These are phyloP conservation scores for Eimeria acervulina DNA, from an alignment of 169 alveolate genomes.

Conservation along the genomic window DNA sequence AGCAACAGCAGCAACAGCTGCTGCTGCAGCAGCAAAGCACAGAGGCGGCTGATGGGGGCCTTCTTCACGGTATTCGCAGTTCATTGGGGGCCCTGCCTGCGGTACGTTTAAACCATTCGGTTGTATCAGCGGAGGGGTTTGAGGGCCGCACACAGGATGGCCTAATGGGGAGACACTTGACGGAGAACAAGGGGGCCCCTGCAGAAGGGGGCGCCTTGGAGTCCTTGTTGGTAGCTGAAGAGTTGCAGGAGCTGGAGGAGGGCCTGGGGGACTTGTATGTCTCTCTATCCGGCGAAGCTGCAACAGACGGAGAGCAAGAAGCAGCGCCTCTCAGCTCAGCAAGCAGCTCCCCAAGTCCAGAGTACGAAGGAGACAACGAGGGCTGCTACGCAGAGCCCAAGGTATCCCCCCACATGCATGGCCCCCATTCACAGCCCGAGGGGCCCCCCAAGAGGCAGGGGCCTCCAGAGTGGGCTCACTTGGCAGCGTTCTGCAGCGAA, in stretches of 20 bases:
- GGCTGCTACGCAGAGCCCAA: neutral
- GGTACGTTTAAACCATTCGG: neutral
- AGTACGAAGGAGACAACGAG: neutral
- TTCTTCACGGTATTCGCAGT: neutral
- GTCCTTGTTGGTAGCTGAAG: neutral
- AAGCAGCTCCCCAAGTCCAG: neutral
- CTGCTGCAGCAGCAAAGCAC: neutral
- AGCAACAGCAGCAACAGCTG: constrained; percentile 42
- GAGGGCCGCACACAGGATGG: neutral
- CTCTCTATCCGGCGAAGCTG: neutral
- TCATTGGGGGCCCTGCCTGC: neutral
- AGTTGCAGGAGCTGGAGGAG: constrained; percentile 70
- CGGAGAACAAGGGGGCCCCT: too few relatives aligned
- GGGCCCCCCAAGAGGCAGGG: neutral
- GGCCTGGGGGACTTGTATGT: constrained; percentile 67
- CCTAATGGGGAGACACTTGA: neutral
- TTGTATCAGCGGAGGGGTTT: neutral
- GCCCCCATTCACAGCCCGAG: neutral
- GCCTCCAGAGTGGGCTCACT: constrained; percentile 24
- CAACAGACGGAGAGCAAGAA: neutral
- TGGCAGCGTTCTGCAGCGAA: constrained; percentile 43
- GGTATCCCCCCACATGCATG: neutral
- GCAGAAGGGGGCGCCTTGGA: neutral
- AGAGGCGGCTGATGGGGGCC: constrained; percentile 1
- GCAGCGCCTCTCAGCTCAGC: neutral